Conservation (phyloP, 768 basidiomycete genomes). For the Tremella mesenterica region DNA sequence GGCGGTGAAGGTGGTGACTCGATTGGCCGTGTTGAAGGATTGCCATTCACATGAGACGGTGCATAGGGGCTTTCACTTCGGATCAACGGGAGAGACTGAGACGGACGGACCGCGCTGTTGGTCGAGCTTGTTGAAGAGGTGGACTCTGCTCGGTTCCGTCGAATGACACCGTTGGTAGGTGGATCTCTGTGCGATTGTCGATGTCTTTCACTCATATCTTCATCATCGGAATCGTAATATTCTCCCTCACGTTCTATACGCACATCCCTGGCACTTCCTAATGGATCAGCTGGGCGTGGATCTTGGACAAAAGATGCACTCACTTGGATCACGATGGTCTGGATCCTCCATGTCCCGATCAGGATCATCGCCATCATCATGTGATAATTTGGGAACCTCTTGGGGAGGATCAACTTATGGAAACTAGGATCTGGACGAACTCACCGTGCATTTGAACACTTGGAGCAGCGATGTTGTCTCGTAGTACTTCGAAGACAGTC, state of each 20-base stretch:
- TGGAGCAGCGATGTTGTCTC: slow-evolving; percentile 77
- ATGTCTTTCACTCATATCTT: slow-evolving; percentile 74
- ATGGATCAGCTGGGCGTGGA: background rate
- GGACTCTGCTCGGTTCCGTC: background rate
- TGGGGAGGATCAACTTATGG: slow-evolving; percentile 3
- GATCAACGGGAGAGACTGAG: too few species aligned
- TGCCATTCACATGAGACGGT: background rate
- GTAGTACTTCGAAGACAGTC: slow-evolving; percentile 83
- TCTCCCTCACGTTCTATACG: slow-evolving; percentile 76
- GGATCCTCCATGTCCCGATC: slow-evolving; percentile 65
- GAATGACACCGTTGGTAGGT: slow-evolving; percentile 5
- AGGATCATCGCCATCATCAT: slow-evolving; percentile 76
- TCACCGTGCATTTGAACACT: slow-evolving; percentile 83
- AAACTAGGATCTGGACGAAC: slow-evolving; percentile 14
- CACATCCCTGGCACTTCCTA: slow-evolving; percentile 55
- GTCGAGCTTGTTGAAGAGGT: background rate
- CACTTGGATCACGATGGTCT: slow-evolving; percentile 64
- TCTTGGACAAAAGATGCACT: slow-evolving; percentile 25
- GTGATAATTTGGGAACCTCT: slow-evolving; percentile 75
- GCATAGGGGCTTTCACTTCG: background rate
- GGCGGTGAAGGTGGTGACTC: background rate
- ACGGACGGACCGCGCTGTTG: too few species aligned
- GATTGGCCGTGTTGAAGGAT: background rate
- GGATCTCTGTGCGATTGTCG: slow-evolving; percentile 34
- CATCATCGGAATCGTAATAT: slow-evolving; percentile 95